phyloP scores from a whole-genome alignment of 345 rosid genomes.

The Carallia brachiata region DNA sequence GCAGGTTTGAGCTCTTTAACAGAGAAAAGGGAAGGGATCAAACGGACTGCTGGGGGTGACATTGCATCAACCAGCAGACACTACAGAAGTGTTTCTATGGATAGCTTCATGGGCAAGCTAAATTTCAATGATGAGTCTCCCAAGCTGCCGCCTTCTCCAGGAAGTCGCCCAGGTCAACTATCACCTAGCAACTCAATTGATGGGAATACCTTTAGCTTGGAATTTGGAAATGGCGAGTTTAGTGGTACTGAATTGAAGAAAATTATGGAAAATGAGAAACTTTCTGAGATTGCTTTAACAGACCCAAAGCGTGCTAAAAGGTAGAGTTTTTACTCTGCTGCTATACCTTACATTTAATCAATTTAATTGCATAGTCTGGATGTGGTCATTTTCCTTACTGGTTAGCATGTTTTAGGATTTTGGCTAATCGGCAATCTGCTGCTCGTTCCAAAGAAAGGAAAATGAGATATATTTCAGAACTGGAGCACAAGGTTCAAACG shows the following conservation, averaged over 20 bases:
- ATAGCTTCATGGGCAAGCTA: slow-evolving; percentile 84
- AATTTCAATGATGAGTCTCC: slow-evolving; percentile 73
- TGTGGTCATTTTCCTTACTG: neutral
- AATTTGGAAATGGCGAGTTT: slow-evolving; percentile 88
- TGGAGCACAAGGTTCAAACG: slow-evolving; percentile 98
- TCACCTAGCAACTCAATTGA: slow-evolving; percentile 68
- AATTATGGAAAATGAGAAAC: slow-evolving; percentile 92
- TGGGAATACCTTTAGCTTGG: slow-evolving; percentile 74
- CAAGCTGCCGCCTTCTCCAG: slow-evolving; percentile 77
- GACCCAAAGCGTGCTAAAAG: slow-evolving; percentile 96
- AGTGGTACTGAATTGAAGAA: slow-evolving; percentile 81
- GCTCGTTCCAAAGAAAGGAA: slow-evolving; percentile 98
- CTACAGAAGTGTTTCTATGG: slow-evolving; percentile 89
- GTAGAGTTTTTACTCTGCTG: slow-evolving; percentile 25
- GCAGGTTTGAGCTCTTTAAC: slow-evolving; percentile 41
- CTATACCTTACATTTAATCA: neutral
- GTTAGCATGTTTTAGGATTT: slow-evolving; percentile 47
- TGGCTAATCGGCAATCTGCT: slow-evolving; percentile 95
- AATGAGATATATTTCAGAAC: slow-evolving; percentile 86
- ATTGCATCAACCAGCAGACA: slow-evolving; percentile 70
- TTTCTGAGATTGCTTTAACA: slow-evolving; percentile 81
- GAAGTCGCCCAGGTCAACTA: slow-evolving; percentile 55
- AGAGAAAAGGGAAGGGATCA: slow-evolving; percentile 69
- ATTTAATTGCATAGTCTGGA: neutral
- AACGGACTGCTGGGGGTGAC: slow-evolving; percentile 77